Base-by-base conservation (phyloP, 192 early-diverging fungal genomes). In the Paraglomus occultum region DNA sequence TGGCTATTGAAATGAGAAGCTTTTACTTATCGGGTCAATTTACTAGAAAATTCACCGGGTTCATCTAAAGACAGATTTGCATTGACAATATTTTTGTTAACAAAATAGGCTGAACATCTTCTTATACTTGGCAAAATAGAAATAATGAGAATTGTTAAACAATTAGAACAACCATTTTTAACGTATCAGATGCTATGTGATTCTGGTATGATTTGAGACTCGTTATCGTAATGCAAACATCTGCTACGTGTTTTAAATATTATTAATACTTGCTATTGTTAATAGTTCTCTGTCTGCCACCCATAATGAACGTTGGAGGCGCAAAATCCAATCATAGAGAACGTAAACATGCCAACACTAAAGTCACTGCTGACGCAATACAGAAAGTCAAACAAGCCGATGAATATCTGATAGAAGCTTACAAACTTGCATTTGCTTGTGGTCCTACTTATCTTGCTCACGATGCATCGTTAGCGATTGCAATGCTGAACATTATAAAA, bases 141-240 rank as follows among this genome's bases (percentile, higher is more conserved):
- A 52, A 54, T 76, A 11, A 71, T 71, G 9, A 39, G 20, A 38
- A 64, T 73, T 12, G 10, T 70, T 12, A n/a, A 15, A 7, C 1
- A 31, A 43, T 58, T 71, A 39, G 45, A 71, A 18, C 52, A 18
- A 18, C 17, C 39, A 11, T 57, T 57, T 57, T 64, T 78, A 17
- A 44, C 78, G 23, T 75, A 78, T 43, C 67, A 81, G 15, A 79
- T 80, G 51, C 73, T 85, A 40, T 42, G 49, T n/a, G 85, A 86
- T 23, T 74, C 82, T n/a, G 83, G 84, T 85, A 74, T 44, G 61
- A 46, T 9, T 47, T 10, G 14, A 38, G 55, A 51, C 50, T 51
- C 1, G 12, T n/a, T 51, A 2, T 51, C 3, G 31, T 31, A 31
- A 2, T 31, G 31, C 31, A 31, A 31, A 31, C 3, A 3, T 31